phyloP scores from a whole-genome alignment of 768 basidiomycete genomes.

The Gloeostereum incarnatum region DNA sequence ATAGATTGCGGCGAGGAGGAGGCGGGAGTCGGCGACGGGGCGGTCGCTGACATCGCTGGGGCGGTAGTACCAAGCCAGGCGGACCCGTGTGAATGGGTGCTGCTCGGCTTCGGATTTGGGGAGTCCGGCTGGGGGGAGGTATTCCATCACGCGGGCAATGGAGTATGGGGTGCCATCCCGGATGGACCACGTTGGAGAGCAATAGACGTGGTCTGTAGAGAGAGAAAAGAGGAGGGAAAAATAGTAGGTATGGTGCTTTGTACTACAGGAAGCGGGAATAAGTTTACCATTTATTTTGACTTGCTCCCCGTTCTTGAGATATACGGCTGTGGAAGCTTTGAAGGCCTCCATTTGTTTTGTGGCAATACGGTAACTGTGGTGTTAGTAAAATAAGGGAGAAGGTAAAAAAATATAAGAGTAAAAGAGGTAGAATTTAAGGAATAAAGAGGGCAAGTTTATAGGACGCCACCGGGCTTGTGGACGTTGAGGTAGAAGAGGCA shows the following conservation, averaged over 20 bases:
- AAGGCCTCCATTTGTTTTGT: no score
- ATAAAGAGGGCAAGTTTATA: no score
- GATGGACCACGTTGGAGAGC: slow-evolving; percentile 86
- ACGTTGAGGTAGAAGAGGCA: no score
- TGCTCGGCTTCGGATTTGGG: slow-evolving; percentile 56
- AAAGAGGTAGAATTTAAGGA: no score
- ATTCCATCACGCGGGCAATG: slow-evolving; percentile 95
- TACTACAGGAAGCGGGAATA: slow-evolving; percentile 26
- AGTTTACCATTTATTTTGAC: slow-evolving; percentile 89
- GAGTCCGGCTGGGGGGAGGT: slow-evolving; percentile 72
- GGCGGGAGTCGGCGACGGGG: slow-evolving; percentile 80
- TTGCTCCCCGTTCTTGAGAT: slow-evolving; percentile 75
- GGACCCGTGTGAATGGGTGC: slow-evolving; percentile 71
- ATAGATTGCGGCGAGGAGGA: slow-evolving; percentile 92
- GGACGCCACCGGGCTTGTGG: no score
- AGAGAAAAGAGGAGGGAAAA: slow-evolving; percentile 14
- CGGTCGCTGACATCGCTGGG: slow-evolving; percentile 94
- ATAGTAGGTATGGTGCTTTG: slow-evolving; percentile 8
- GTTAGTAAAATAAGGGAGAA: no score
- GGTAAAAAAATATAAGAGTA: no score
- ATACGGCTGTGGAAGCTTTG: no score
- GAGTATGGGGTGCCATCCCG: slow-evolving; percentile 95
- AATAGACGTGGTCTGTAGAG: slow-evolving; percentile 89
- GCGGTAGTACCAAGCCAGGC: slow-evolving; percentile 94
- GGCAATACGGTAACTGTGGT: no score